phyloP scores from a whole-genome alignment of 2,329 filamentous ascomycete species.

The Cryphonectria carpinicola region DNA sequence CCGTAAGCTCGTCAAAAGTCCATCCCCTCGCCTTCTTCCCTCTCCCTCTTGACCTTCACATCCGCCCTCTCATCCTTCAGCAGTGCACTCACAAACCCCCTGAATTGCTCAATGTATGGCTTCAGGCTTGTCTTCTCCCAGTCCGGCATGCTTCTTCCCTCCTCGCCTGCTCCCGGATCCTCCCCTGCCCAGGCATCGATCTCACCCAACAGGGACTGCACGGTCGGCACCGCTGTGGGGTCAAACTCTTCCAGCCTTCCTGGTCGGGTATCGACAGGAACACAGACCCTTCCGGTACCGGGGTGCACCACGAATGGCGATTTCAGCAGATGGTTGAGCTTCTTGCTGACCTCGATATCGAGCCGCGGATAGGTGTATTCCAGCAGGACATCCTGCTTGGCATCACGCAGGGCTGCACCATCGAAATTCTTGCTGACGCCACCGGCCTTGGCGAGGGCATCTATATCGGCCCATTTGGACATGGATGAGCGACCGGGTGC shows the following conservation, averaged over 20 bases:
- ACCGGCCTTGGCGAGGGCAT: conserved; percentile 78
- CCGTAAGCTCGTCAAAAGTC: conserved; percentile 49
- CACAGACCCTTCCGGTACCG: conserved; percentile 90
- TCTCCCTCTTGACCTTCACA: conserved; percentile 57
- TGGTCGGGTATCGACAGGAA: conserved; percentile 79
- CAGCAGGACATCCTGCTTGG: conserved; percentile 93
- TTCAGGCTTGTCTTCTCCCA: conserved; percentile 98
- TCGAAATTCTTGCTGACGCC: conserved; percentile 72
- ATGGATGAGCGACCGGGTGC: conserved; percentile 75
- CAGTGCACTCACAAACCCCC: conserved; percentile 75
- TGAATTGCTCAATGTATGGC: conserved; percentile 90
- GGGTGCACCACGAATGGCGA: conserved; percentile 96
- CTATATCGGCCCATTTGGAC: conserved; percentile 94
- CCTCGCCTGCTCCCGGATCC: conserved; percentile 45
- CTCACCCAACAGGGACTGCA: conserved; percentile 78
- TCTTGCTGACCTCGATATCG: conserved; percentile 96
- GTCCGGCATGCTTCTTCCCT: conserved; percentile 62
- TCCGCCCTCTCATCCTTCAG: conserved; percentile 73
- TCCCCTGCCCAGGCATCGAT: conserved; percentile 78
- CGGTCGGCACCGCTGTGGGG: conserved; percentile 85
- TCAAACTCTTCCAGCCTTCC: conserved; percentile 75
- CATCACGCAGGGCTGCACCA: conserved; percentile 74
- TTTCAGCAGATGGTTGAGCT: conserved; percentile 97
- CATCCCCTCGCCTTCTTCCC: conserved; percentile 54
- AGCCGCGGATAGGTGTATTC: conserved; percentile 98